Evolutionary conservation across 306 rosid genomes (phyloP), one percentile per base, ranked within the genome.

Genomic region (Castanospermum australe): DNA sequence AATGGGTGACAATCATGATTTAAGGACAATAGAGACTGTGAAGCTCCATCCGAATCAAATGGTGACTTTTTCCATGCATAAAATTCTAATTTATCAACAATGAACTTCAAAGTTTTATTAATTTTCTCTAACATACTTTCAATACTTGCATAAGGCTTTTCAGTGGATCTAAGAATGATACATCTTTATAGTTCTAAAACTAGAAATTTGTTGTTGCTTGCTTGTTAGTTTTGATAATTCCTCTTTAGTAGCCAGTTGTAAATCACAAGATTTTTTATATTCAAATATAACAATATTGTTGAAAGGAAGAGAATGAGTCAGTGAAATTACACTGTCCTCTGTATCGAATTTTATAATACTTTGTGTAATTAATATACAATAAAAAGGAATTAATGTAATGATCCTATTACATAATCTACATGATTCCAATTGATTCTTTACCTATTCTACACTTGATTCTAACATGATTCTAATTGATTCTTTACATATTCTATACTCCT

Each of bases 1-100:
- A 51, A 71, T 51, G 42, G 64, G 76, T 32, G 76, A 11, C 50
- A 33, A 71, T 18, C 76, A 18, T 35, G 76, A 64, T 51, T 71
- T 52, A 51, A 50, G 64, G 50, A 24, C 1, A 12, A 51, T 2
- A 71, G 33, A 71, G 45, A 12, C 33, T 25, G 52, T 71, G 76
- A 71, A 71, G 64, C 76, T 17, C 64, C 60, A 5, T 21, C 3
- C 52, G 76, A 71, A 52, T 35, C 50, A 51, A 33, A 52, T 18
- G 76, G 76, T 71, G 59, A 21, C 8, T 9, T 21, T 71, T 50
- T 11, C n/a, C 13, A 24, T 21, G 11, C 61, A 15, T 17, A 4
- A 5, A 30, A 2, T 69, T 50, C 4, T 6, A 8, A 15, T 22
- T 47, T 25, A n/a, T 32, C 8, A 1, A 59, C n/a, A 14, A 11